These are phyloP conservation scores for Saccharomyces hybrid DNA, from an alignment of 1,139 yeast species.

Conservation along the genomic window DNA sequence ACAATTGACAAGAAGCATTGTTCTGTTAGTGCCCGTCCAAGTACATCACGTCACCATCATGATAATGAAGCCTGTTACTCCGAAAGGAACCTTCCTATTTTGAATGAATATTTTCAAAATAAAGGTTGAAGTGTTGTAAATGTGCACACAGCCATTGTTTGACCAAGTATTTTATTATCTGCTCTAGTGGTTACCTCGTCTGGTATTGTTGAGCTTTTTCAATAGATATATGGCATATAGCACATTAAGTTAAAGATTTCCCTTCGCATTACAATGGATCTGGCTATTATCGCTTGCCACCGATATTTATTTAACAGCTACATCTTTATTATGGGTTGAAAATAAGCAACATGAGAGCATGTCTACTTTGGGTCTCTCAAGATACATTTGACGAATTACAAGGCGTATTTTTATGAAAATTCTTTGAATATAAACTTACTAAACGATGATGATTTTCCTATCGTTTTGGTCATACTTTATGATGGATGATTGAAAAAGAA, in stretches of 20 bases:
- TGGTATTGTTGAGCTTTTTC: not conserved
- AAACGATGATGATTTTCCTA: too few relatives aligned
- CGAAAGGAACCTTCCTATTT: not conserved
- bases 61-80: not conserved
- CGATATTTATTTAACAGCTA: not conserved
- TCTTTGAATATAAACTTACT: too few relatives aligned
- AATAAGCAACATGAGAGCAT: not conserved
- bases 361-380: not conserved
- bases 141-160: not conserved
- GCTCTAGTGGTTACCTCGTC: not conserved
- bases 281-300: not conserved
- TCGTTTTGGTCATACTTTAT: not conserved
- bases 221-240: not conserved
- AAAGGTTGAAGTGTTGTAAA: not conserved
- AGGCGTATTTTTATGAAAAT: too few relatives aligned
- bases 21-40: not conserved
- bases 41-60: not conserved
- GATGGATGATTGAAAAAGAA: not conserved
- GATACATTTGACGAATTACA: not conserved
- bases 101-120: too few relatives aligned
- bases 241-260: not conserved
- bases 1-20: not conserved
- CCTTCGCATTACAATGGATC: not conserved
- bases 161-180: not conserved
- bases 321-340: not conserved